Evolutionary conservation across 441 rosid species (phyloP), one percentile per base, ranked within the genome.

Genomic region (Manihot esculenta): DNA sequence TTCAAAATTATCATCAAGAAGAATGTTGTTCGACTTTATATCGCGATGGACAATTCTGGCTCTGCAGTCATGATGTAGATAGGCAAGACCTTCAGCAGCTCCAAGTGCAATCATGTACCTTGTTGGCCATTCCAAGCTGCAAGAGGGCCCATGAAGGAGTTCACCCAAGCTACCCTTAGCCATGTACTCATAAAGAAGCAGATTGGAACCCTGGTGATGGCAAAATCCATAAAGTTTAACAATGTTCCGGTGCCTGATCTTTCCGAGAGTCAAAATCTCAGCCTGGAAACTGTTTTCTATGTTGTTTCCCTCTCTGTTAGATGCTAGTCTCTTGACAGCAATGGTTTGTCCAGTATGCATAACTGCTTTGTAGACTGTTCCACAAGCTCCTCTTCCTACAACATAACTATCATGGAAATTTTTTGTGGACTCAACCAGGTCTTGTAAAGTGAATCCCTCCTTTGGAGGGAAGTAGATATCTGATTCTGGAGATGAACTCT

Each of bases 71-170:
- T 95, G 98, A 76, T 95, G 99, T 51, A 95, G 80, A 80, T 95
- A 92, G 67, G 97, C 86, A 74, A 95, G 97, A 62, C 99, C 99
- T 83, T 95, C 96, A n/a, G 96, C 99, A 65, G 99, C 90, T 66
- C 99, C 99, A 56, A 95, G 88, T 60, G 97, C 99, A 30, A 95
- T 85, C 45, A 73, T 75, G 73, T 90, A 95, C 70, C 98, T 85
- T 48, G 89, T 89, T 7, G 90, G 85, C 99, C 98, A 95, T 33
- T 92, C 93, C 83, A 95, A 69, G 80, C 76, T 72, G 69, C 83
- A 80, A 1, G 89, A 82, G 38, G 85, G 72, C 0, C 92, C 88
- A 48, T 95, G 98, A 68, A 95, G 94, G 42, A 84, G 74, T 79
- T 95, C 97, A 5, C 98, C 99, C 53, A 95, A 83, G 86, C 98